Conservation (phyloP, 75 land plant genomes). For the Pinus albicaulis region DNA sequence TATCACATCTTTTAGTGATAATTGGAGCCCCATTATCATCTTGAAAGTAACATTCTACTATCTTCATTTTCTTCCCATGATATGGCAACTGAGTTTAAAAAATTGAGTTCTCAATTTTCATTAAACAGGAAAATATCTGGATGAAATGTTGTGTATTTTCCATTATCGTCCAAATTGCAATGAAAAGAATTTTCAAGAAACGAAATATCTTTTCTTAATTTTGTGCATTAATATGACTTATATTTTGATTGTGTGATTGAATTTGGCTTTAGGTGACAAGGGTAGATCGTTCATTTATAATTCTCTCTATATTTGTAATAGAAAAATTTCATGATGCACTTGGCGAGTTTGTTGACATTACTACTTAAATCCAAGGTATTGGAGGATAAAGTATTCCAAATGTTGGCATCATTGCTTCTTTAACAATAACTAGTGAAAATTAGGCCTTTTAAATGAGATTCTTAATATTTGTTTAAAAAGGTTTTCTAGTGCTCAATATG, state of each 20-base stretch:
- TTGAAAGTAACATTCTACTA: no score
- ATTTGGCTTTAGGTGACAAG: conserved; percentile 71
- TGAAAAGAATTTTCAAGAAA: neutral
- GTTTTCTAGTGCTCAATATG: no score
- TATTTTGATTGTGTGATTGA: neutral
- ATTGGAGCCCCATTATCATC: no score
- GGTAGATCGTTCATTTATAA: conserved; percentile 82
- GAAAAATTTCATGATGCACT: conserved; percentile 90
- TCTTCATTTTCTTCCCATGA: no score
- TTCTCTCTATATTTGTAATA: conserved; percentile 79
- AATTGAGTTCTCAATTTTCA: no score
- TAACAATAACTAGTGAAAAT: conserved; percentile 43
- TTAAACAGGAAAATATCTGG: no score
- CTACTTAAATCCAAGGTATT: conserved; percentile 69
- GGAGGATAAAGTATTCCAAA: conserved; percentile 32
- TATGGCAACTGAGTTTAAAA: no score
- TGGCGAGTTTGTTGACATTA: conserved; percentile 88
- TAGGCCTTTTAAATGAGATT: neutral
- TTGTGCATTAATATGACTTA: neutral
- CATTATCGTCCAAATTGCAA: no score
- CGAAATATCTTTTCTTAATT: neutral
- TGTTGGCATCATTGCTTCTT: conserved; percentile 61
- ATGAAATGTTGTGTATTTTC: no score
- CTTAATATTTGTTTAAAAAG: no score
- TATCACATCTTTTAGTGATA: no score